Evolutionary conservation across 2,329 filamentous ascomycete genomes (phyloP).

Genomic region (Fusarium nisikadoi): DNA sequence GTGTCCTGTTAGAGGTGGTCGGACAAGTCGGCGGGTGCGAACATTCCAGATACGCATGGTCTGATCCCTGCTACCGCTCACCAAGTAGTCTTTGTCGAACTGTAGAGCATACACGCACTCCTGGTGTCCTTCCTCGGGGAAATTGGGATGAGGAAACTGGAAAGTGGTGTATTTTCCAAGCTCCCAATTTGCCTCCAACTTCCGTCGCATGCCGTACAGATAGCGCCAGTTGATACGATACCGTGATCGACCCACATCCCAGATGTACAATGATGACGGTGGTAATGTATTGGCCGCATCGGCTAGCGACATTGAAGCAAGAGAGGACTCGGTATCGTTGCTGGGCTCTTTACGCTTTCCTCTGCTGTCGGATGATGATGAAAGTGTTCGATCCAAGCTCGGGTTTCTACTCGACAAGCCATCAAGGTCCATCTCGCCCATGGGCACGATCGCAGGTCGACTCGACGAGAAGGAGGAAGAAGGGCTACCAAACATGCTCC

Average conservation of each 20-base stretch:
- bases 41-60: constrained; percentile 92
- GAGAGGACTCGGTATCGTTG: constrained; percentile 47
- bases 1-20: constrained; percentile 80
- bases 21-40: constrained; percentile 79
- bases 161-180: constrained; percentile 85
- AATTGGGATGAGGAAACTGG: constrained; percentile 85
- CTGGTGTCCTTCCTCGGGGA: constrained; percentile 83
- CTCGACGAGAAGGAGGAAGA: constrained; percentile 47
- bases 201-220: constrained; percentile 86
- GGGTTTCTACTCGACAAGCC: constrained; percentile 44
- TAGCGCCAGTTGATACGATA: constrained; percentile 90
- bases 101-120: constrained; percentile 98
- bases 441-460: constrained; percentile 37
- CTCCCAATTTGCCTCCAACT: constrained; percentile 92
- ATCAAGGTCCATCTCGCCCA: constrained; percentile 48
- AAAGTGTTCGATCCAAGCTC: constrained; percentile 45
- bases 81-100: constrained; percentile 84
- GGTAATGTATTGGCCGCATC: constrained; percentile 49
- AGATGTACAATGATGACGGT: constrained; percentile 62
- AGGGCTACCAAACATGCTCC: constrained; percentile 52
- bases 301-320: constrained; percentile 45
- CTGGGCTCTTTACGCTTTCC: constrained; percentile 53
- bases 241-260: constrained; percentile 58
- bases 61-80: constrained; percentile 91
- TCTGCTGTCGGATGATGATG: constrained; percentile 45